Percentiles rank a stretch among this genome's conserved stretches.
Evolutionary conservation across 305 asterid species (phyloP).

Genomic region (Andrographis paniculata): DNA sequence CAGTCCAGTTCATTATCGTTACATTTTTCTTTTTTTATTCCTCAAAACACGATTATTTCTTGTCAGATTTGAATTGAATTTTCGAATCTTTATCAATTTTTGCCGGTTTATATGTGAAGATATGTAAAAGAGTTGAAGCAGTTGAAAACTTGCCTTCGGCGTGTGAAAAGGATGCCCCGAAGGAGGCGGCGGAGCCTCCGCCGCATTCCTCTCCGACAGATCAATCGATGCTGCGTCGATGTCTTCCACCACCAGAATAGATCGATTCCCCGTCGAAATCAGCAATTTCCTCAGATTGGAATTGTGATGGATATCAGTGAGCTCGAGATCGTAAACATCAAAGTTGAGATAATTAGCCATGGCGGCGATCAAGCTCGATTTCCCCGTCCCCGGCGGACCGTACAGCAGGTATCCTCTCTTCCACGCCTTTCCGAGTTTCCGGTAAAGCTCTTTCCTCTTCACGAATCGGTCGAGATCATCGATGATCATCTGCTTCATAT

Average conservation of each 20-base stretch:
- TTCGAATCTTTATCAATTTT: too few species aligned
- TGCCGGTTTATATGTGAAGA: too few species aligned
- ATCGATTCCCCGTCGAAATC: slow-evolving; percentile 44
- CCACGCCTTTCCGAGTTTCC: slow-evolving; percentile 80
- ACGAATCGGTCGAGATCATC: slow-evolving; percentile 69
- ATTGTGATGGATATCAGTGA: slow-evolving; percentile 37
- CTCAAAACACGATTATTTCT: too few species aligned
- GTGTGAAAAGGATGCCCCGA: neutral
- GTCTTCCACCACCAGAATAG: slow-evolving; percentile 68
- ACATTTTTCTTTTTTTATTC: too few species aligned
- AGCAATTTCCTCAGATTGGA: slow-evolving; percentile 51
- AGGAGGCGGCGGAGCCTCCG: neutral
- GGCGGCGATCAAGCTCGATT: slow-evolving; percentile 75
- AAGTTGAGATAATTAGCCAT: slow-evolving; percentile 73
- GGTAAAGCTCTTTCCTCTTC: slow-evolving; percentile 58
- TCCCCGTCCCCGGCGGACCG: slow-evolving; percentile 85
- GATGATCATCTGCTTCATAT: slow-evolving; percentile 34
- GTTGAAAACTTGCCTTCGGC: slow-evolving; percentile 17
- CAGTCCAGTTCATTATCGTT: too few species aligned
- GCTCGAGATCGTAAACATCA: slow-evolving; percentile 68
- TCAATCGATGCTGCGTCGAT: slow-evolving; percentile 39
- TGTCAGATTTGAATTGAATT: too few species aligned
- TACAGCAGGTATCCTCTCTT: slow-evolving; percentile 77
- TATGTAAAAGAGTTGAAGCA: neutral
- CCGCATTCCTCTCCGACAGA: slow-evolving; percentile 4